Conservation (phyloP, 2,329 filamentous ascomycete species). For the Knufia petricola region DNA sequence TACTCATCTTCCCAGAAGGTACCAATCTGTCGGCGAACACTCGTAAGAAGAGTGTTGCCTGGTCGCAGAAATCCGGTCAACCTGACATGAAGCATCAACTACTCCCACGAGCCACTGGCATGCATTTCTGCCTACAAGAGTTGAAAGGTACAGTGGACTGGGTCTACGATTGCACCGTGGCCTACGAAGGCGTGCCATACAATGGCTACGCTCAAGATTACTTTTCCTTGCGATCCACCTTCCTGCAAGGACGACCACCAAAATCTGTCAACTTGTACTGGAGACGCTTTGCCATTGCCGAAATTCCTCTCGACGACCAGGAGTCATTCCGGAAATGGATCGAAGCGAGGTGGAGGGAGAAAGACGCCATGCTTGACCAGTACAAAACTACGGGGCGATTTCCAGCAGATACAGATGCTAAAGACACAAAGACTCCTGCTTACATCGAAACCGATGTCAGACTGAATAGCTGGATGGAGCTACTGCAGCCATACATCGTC, state of each 20-base stretch:
- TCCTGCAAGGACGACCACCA: slow-evolving; percentile 77
- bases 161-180: slow-evolving; percentile 74
- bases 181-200: slow-evolving; percentile 87
- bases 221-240: slow-evolving; percentile 78
- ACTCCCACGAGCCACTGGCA: slow-evolving; percentile 51
- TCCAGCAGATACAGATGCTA: slow-evolving; percentile 53
- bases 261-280: slow-evolving; percentile 97
- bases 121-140: slow-evolving; percentile 53
- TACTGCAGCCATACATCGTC: slow-evolving; percentile 36
- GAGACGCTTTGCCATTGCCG: slow-evolving; percentile 69
- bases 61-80: slow-evolving; percentile 49
- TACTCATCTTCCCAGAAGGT: slow-evolving; percentile 57
- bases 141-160: slow-evolving; percentile 51
- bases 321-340: slow-evolving; percentile 78
- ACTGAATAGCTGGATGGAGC: slow-evolving; percentile 34
- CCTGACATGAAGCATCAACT: slow-evolving; percentile 50
- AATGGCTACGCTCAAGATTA: slow-evolving; percentile 82
- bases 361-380: slow-evolving; percentile 78
- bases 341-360: slow-evolving; percentile 78
- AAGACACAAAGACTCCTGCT: slow-evolving; percentile 31
- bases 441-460: slow-evolving; percentile 36
- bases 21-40: slow-evolving; percentile 52
- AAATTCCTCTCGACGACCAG: slow-evolving; percentile 69
- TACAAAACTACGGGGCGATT: slow-evolving; percentile 71
- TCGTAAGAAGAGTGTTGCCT: slow-evolving; percentile 46